Evolutionary conservation across 1,284 basidiomycete species (phyloP), one percentile per base, ranked within the genome.

Genomic region (Trametes versicolor): DNA sequence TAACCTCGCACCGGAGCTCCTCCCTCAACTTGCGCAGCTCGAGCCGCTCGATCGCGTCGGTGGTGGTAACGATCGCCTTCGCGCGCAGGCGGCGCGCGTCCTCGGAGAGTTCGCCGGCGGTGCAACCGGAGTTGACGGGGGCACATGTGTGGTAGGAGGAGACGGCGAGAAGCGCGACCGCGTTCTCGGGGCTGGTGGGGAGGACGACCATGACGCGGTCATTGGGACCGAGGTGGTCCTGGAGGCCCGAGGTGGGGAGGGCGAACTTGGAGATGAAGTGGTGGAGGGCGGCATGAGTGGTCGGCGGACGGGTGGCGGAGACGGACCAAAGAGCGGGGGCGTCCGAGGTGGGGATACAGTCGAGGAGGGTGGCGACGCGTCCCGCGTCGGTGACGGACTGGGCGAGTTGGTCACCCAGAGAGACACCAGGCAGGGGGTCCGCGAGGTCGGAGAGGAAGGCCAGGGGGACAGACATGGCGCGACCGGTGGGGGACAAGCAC

Each of bases 1-100:
- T 72, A 34, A 82, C 68, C 34, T 70, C 68, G 54, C 68, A 70
- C 19, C 62, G 58, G 39, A 70, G 64, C 39, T 67, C 64, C 19
- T 67, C 63, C 54, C 68, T 48, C 43, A 70, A 48, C 21, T 27
- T 39, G 12, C 53, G 25, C 13, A 70, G 60, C 39, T 65, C 68
- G 21, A 70, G 62, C 34, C 68, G 58, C 6, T 70, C 66, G 12
- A 43, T 58, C n/a, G 64, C 66, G 25, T 70, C 68, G 27, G 57
- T 53, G 2, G 68, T 70, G n/a, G 68, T 70, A 43, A 70, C 54
- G 48, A 70, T 62, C 2, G 68, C 68, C 57, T 67, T 70, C 32
- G 66, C 66, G 23, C 66, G 59, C 7, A 70, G 62, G 23, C 68
- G 68, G 9, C 47, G 60, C 2, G 68, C 66, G 47, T 70, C 68